Conservation (phyloP, 2,329 filamentous ascomycete species). For the Aspergillus sp. region DNA sequence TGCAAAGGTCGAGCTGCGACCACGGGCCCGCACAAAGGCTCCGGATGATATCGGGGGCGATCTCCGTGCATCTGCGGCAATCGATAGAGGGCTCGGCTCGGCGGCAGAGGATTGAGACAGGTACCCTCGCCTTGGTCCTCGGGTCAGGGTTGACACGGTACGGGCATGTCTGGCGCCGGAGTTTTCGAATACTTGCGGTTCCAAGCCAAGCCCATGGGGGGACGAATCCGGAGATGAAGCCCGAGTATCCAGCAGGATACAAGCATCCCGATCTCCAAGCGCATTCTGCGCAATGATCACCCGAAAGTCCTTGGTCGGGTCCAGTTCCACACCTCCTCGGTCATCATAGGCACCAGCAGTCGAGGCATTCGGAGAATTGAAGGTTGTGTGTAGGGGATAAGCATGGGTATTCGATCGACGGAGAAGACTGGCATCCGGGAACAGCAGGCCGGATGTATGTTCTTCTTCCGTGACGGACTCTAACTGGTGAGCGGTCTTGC, state of each 20-base stretch:
- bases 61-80: conserved; percentile 32
- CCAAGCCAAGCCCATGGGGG: conserved; percentile 35
- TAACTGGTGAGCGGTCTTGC: conserved; percentile 37
- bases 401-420: conserved; percentile 41
- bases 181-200: conserved; percentile 32
- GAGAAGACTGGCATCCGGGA: conserved; percentile 45
- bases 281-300: conserved; percentile 50
- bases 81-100: conserved; percentile 33
- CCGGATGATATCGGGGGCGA: conserved; percentile 33
- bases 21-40: conserved; percentile 42
- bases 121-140: conserved; percentile 33
- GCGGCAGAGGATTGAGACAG: conserved; percentile 33
- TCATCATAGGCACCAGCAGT: conserved; percentile 47
- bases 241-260: conserved; percentile 46
- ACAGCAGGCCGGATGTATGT: conserved; percentile 48
- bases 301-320: conserved; percentile 44
- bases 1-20: conserved; percentile 47
- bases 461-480: conserved; percentile 51
- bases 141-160: conserved; percentile 37
- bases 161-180: conserved; percentile 34
- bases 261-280: conserved; percentile 47
- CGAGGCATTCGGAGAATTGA: conserved; percentile 44
- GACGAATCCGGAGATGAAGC: conserved; percentile 24
- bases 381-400: conserved; percentile 42
- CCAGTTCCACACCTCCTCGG: conserved; percentile 46